Evolutionary conservation across 352 stramenopile species (phyloP).

Genomic region (Phytophthora pseudosyringae): DNA sequence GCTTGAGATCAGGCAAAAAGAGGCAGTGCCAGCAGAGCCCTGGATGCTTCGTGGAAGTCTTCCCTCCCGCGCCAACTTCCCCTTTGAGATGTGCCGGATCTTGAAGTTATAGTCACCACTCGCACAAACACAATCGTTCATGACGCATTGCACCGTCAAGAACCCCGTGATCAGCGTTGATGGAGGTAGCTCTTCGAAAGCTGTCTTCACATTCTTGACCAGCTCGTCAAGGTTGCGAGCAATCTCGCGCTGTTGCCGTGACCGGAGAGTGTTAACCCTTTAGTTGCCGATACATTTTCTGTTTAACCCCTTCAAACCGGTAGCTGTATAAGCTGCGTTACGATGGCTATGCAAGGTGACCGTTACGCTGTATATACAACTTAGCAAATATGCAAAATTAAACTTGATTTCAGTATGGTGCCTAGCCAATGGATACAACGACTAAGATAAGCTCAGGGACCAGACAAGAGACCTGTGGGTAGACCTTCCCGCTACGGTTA

Average conservation of each 20-base stretch:
- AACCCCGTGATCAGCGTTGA: background rate
- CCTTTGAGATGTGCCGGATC: background rate
- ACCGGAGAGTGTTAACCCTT: too few relatives aligned
- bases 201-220: background rate
- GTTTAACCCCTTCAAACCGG: constrained; percentile 12
- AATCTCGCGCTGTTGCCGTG: too few relatives aligned
- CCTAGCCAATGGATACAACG: background rate
- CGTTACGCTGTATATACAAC: constrained; percentile 19
- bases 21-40: background rate
- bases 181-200: background rate
- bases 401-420: constrained; percentile 9
- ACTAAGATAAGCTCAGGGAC: too few relatives aligned
- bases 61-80: background rate
- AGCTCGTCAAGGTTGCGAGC: background rate
- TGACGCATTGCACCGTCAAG: background rate
- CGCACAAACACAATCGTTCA: background rate
- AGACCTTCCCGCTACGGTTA: too few relatives aligned
- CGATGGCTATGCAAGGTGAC: background rate
- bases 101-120: background rate
- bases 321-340: constrained; percentile 6
- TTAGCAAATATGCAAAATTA: constrained; percentile 9
- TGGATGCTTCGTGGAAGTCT: background rate
- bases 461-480: too few relatives aligned
- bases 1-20: background rate
- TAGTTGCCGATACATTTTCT: too few relatives aligned